Percentiles rank a stretch among this genome's conserved stretches.
Conservation (phyloP, 1,284 basidiomycete genomes). For the Malassezia caprae region DNA sequence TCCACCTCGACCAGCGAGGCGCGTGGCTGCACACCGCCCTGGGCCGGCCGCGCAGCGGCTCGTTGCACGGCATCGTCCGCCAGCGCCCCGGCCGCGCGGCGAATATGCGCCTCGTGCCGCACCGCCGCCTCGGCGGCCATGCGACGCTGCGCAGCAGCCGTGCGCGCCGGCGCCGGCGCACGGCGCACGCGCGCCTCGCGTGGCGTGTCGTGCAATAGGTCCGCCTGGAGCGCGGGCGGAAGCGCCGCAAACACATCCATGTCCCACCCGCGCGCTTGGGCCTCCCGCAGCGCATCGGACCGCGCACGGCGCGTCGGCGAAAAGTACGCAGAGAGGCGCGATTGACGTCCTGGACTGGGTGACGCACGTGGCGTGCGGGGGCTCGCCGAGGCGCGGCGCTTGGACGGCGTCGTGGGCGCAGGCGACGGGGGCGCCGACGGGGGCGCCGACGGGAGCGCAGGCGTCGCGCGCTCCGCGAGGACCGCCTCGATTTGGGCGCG, state of each 20-base stretch:
- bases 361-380: background rate
- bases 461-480: constrained; percentile 1
- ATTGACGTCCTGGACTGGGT: background rate
- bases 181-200: constrained; percentile 9
- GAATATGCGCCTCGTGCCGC: constrained; percentile 11
- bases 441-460: background rate
- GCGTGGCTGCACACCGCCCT: background rate
- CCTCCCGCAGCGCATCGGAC: constrained; percentile 9
- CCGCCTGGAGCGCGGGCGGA: constrained; percentile 29
- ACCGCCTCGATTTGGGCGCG: constrained; percentile 23
- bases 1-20: constrained; percentile 16
- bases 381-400: background rate
- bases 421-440: background rate
- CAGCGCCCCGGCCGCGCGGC: constrained; percentile 6
- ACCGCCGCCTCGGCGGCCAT: constrained; percentile 21
- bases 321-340: constrained; percentile 3
- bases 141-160: constrained; percentile 21
- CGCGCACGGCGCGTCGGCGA: background rate
- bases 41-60: background rate
- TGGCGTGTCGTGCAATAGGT: constrained; percentile 21
- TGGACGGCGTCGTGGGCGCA: background rate
- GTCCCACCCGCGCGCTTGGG: constrained; percentile 22
- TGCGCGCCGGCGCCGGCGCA: constrained; percentile 14
- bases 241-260: constrained; percentile 32
- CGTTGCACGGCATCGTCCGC: constrained; percentile 15